Base-by-base conservation (phyloP, 2,329 filamentous ascomycete species). In the Hyphodiscus sp. region DNA sequence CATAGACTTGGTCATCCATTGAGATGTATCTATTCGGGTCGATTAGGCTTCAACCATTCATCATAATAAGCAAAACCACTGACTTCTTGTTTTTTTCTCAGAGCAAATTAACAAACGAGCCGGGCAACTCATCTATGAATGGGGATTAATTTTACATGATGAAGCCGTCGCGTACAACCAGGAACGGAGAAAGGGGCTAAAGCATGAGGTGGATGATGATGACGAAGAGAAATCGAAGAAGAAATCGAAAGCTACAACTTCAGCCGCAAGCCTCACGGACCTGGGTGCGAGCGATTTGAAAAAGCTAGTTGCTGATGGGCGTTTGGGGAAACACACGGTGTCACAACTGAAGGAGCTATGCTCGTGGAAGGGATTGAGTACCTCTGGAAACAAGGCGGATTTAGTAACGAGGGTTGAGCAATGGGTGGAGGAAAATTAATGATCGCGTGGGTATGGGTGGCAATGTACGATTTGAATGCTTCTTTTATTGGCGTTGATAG, bases 91-190 rank as follows among this genome's bases (percentile, higher is more conserved):
- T 26, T 26, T 26, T 26, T 26, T 8, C 23, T 70, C 85, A 81
- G 23, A 8, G 61, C 89, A 95, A 61, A 96, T 99, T 52, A 41
- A 61, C 7, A 97, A 95, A 73, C 83, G 92, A 29, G 86, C 88
- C 1, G 91, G 91, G 0, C 80, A 82, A 1, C 89, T 90, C 65
- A 79, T 96, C 10, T 75, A 86, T 45, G 83, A 89, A 33, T 96
- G 91, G 85, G 85, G 87, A 3, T 74, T 81, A 38, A 76, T 79
- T 11, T 76, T 96, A 6, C 80, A 87, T 29, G 71, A 78, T 9
- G 81, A 61, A 26, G 41, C 26, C 30, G 43, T 23, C 16, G 20
- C 26, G 20, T 58, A 45, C 16, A 44, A 57, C 41, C 54, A 57
- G 42, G 44, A 55, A 13, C 43, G 38, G 15, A 50, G 43, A 26